These are phyloP conservation scores for Termitomyces sp. DNA, from an alignment of 768 basidiomycete genomes.

Conservation along the genomic window DNA sequence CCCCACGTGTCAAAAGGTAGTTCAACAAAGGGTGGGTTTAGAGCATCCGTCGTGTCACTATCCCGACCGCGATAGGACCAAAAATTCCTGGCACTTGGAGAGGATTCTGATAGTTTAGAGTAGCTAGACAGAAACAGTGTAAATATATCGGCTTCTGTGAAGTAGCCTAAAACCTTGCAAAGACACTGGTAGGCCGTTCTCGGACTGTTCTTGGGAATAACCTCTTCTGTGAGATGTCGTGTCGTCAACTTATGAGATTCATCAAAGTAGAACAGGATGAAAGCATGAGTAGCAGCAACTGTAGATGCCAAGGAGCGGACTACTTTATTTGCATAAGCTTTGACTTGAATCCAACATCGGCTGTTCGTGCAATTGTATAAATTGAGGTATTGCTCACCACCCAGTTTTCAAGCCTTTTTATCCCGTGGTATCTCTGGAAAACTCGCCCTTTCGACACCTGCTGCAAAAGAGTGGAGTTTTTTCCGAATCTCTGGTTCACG, in stretches of 20 bases:
- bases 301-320: background rate
- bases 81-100: background rate
- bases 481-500: background rate
- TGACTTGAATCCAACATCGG: background rate
- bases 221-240: background rate
- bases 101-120: background rate
- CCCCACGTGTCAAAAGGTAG: conserved; percentile 2
- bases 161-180: background rate
- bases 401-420: no score
- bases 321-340: background rate
- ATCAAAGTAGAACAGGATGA: background rate
- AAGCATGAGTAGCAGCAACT: background rate
- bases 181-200: conserved; percentile 4
- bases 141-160: background rate
- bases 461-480: background rate
- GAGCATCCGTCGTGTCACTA: background rate
- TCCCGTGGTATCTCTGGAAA: background rate
- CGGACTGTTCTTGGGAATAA: background rate
- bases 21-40: conserved; percentile 1
- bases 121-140: background rate
- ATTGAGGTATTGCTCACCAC: background rate
- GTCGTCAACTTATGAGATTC: background rate
- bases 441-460: background rate
- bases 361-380: background rate
- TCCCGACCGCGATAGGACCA: background rate